Evolutionary conservation across 2,329 filamentous ascomycete genomes (phyloP), one percentile per base, ranked within the genome.

Genomic region (Penicillium sp.): DNA sequence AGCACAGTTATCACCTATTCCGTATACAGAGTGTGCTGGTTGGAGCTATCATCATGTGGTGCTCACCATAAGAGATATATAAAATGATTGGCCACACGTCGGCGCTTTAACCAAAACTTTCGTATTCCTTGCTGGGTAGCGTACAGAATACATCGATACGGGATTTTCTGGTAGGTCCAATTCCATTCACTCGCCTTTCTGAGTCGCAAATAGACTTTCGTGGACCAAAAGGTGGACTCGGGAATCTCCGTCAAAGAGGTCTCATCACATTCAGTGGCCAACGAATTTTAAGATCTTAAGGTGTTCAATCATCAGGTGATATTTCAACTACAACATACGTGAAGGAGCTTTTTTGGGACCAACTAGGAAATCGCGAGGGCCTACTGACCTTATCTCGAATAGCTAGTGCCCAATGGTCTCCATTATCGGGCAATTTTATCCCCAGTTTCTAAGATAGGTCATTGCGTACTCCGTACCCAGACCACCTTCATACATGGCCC

Each of bases 1-100:
- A 69, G 52, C 54, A 39, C 18, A 19, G 27, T 30, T 45, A 32
- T 16, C 10, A 14, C 32, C 7, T 18, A 18, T 23, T 34, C 5
- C 13, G 29, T 23, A 10, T 10, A 27, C 11, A 40, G 32, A 14
- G 29, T 27, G 35, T 40, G 18, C 18, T 30, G 26, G 39, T 27
- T 14, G 42, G 27, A 35, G 45, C 39, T 3, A 26, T 8, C 3
- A 53, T 42, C 51, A 53, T 48, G 51, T 38, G 50, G 43, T 53
- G 39, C 19, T 27, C 32, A 34, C 11, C 4, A 53, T 40, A 18
- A 29, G 35, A 41, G 11, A 41, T n/a, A 10, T 7, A 13, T 6
- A 38, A 23, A 7, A 23, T 44, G 44, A 50, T 50, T 44, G 46
- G 51, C 9, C 35, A 14, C 6, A 3, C 29, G 3, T 27, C 32